Evolutionary conservation across 2,329 filamentous ascomycete species (phyloP), one percentile per base, ranked within the genome.

Genomic region (Venturia nashicola): DNA sequence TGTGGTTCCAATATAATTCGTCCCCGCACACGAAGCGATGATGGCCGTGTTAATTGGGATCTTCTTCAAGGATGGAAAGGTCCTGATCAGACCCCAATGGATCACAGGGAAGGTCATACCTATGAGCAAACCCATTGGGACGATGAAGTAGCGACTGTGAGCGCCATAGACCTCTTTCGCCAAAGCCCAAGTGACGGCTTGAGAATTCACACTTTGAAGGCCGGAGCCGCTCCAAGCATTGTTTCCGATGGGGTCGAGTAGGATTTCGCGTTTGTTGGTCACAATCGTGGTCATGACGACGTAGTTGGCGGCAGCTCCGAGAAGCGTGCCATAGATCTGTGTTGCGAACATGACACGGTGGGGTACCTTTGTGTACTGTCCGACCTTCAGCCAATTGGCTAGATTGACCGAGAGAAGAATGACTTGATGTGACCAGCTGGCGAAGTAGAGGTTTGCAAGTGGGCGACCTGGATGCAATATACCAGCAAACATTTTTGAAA

Each of bases 271-370:
- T 63, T 79, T 76, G 64, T 75, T 74, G 11, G 69, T 70, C 0
- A 77, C 72, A 62, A 79, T 78, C 40, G 71, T 74, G 65, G 72
- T 73, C 76, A 79, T 79, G 67, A 79, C 75, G 34, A 75, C 70
- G 61, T 76, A 79, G 39, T 67, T 78, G 77, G 34, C 78, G 66
- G 16, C 75, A 66, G 8, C 75, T 72, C 59, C 59, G n/a, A 60
- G n/a, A 3, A 60, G 42, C 5, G 59, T 42, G 20, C 59, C 59
- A 8, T 61, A 61, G 4, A 88, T 80, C 71, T 89, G 86, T 4
- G 80, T 79, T 74, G 82, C 79, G 74, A 89, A 89, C 77, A 87
- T 86, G n/a, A 83, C 85, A 23, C 84, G 79, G 14, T 85, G 86
- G 0, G 86, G 86, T 11, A 83, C 74, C 69, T 82, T 83, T 76